Base-by-base conservation (phyloP, 306 rosid species). In the Crotalaria pallida region DNA sequence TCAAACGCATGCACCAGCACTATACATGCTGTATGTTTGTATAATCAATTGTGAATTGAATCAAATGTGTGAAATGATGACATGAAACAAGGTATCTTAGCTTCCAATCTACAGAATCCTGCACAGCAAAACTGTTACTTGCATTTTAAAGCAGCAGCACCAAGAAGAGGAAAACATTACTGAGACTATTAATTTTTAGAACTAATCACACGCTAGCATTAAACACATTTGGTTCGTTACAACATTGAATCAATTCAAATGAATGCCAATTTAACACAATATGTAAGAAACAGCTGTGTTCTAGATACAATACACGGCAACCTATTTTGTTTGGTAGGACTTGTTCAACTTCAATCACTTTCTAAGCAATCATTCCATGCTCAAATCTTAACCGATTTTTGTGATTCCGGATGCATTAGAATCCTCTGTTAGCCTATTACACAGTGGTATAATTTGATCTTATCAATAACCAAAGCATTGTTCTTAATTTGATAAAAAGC, bases 281-380 rank as follows among this genome's bases (percentile, higher is more conserved):
- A 60, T 19, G 24, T 18, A 23, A 19, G 51, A 59, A 80, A 71
- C 26, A 7, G 13, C 12, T 1, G 1, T 61, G 52, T 74, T 61
- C 8, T 65, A 67, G 1, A 85, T 77, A 38, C 17, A n/a, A 38
- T 6, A 62, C 43, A 11, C 47, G 36, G 33, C 69, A 18, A 63
- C 17, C 15, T 44, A 68, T 38, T 45, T 50, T 65, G 45, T 11
- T 67, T 33, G 43, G 27, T 19, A 33, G 22, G n/a, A 34, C 51
- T 71, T 88, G 95, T 94, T 89, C 88, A 94, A 84, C 91, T 76
- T 88, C 13, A 41, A 7, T 15, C 43, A 63, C 41, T 11, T 85
- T 90, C 22, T 2, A 33, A 27, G 0, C 60, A 17, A 50, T 34
- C 10, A 10, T 84, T 85, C 3, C n/a, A 2, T 16, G 45, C 6